Evolutionary conservation across 176 grass and related monocot genomes (phyloP).

Genomic region (Zoysia pacifica): DNA sequence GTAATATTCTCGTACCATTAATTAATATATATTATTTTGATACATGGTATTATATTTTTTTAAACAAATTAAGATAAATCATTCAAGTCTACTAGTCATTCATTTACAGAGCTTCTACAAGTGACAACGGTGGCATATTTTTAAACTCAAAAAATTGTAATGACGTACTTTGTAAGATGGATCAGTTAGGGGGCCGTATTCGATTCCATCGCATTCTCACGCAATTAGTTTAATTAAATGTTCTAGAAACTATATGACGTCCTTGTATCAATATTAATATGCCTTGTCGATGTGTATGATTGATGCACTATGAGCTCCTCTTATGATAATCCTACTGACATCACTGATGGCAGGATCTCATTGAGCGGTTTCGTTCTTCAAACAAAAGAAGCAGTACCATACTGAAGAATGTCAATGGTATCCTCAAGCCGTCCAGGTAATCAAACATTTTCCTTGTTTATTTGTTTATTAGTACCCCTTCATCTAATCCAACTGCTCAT

Average conservation of each 20-base stretch:
- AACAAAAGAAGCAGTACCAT: conserved; percentile 71
- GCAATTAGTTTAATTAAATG: not conserved
- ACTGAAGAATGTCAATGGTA: conserved; percentile 63
- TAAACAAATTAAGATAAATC: too few species aligned
- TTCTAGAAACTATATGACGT: not conserved
- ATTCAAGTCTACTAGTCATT: too few species aligned
- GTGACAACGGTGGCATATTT: too few species aligned
- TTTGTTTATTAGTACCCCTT: not conserved
- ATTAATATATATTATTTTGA: too few species aligned
- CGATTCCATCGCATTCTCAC: too few species aligned
- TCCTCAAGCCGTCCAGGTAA: conserved; percentile 82
- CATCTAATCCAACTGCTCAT: conserved; percentile 18
- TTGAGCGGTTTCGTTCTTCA: conserved; percentile 58
- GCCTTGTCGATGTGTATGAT: not conserved
- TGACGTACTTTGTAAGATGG: too few species aligned
- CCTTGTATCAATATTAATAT: not conserved
- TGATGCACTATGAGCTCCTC: not conserved
- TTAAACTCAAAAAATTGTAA: too few species aligned
- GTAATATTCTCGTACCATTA: too few species aligned
- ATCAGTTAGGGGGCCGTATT: too few species aligned
- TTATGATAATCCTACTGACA: not conserved
- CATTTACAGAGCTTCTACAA: too few species aligned
- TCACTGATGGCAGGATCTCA: conserved; percentile 46
- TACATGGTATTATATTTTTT: too few species aligned
- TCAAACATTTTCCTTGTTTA: not conserved